A percentile compares a stretch with the other conserved stretches of the same genome.
phyloP scores from a whole-genome alignment of 768 basidiomycete species.

The Amanita subjunquillea region DNA sequence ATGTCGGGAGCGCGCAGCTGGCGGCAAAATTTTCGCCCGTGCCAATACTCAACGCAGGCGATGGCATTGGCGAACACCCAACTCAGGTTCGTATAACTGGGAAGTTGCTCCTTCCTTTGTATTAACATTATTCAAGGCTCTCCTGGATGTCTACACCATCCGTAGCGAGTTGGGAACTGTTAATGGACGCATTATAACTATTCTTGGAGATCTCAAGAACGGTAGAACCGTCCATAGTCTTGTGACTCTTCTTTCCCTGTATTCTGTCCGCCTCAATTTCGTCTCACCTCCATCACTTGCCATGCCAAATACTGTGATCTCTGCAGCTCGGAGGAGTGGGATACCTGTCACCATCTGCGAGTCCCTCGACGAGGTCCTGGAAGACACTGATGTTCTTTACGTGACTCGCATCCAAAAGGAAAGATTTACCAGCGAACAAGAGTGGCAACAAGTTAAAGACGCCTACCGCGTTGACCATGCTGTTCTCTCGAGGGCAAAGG shows the following conservation, averaged over 20 bases:
- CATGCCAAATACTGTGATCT: conserved; percentile 84
- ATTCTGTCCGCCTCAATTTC: conserved; percentile 92
- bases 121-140: conserved; percentile 36
- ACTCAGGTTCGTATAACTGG: conserved; percentile 61
- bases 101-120: background rate
- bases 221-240: conserved; percentile 96
- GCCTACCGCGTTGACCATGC: conserved; percentile 92
- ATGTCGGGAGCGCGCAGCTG: conserved; percentile 84
- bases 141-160: conserved; percentile 88
- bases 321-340: conserved; percentile 77
- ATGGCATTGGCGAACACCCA: conserved; percentile 95
- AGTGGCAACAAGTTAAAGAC: conserved; percentile 89
- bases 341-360: conserved; percentile 72
- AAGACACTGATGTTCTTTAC: conserved; percentile 92
- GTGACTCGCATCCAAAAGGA: conserved; percentile 96
- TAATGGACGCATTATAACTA: conserved; percentile 87
- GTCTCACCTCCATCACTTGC: conserved; percentile 79
- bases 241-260: conserved; percentile 84
- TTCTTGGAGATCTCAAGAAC: conserved; percentile 95
- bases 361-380: conserved; percentile 84
- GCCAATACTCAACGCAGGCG: conserved; percentile 93
- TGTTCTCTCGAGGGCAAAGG: conserved; percentile 85
- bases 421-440: conserved; percentile 69
- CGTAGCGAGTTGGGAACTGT: conserved; percentile 97
- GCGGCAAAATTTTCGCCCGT: conserved; percentile 97